A percentile compares a stretch with the other conserved stretches of the same genome.
These are phyloP conservation scores for Lentinus brumalis DNA, from an alignment of 768 basidiomycete species.

Conservation along the genomic window DNA sequence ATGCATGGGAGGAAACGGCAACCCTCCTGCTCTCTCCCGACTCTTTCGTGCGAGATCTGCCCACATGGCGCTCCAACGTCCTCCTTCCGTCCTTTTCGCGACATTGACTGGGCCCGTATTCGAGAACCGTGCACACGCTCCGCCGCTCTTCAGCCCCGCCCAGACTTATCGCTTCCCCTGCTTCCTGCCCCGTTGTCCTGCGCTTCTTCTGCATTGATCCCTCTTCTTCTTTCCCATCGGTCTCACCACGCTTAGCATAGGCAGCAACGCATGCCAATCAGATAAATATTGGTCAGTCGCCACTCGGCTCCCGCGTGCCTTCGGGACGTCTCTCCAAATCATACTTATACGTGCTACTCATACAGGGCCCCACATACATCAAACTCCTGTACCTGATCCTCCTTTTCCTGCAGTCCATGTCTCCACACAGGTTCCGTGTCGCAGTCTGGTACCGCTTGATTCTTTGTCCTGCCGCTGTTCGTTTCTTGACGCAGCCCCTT, in stretches of 20 bases:
- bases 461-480: background rate
- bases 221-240: background rate
- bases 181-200: background rate
- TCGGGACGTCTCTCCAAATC: background rate
- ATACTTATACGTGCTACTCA: slow-evolving; percentile 1
- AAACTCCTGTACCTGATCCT: slow-evolving; percentile 9
- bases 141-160: background rate
- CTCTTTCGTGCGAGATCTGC: slow-evolving; percentile 11
- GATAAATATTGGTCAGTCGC: background rate
- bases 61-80: background rate
- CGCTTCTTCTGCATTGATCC: background rate
- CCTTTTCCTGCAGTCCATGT: background rate
- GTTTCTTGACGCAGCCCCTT: background rate
- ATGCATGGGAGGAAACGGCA: slow-evolving; percentile 1
- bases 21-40: slow-evolving; percentile 5
- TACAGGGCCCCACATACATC: background rate
- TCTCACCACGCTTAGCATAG: background rate
- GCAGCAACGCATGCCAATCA: background rate
- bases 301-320: background rate
- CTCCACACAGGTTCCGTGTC: slow-evolving; percentile 44
- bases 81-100: slow-evolving; percentile 14
- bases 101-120: background rate
- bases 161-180: background rate
- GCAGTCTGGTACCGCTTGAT: slow-evolving; percentile 51
- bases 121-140: background rate